A percentile compares a stretch with the other conserved stretches of the same genome.
phyloP scores from a whole-genome alignment of 441 rosid species.

The Populus trichocarpa region DNA sequence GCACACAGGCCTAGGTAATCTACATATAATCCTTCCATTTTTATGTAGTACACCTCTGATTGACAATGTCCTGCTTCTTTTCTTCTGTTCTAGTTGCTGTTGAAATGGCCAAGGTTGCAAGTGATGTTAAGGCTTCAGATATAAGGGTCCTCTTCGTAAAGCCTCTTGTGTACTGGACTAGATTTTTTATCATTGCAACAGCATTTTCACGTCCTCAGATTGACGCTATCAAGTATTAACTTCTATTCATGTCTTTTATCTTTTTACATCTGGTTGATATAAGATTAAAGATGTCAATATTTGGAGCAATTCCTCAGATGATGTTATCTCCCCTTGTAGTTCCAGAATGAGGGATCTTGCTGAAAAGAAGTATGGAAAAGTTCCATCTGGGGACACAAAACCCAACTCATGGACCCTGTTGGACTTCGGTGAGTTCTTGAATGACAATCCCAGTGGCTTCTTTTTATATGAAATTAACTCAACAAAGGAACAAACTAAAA shows the following conservation, averaged over 20 bases:
- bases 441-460: constrained; percentile 1
- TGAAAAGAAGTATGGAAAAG: constrained; percentile 66
- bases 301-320: constrained; percentile 14
- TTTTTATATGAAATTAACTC: not conserved
- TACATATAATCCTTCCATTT: not conserved
- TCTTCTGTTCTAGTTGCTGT: constrained; percentile 67
- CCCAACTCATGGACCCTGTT: constrained; percentile 94
- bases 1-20: not conserved
- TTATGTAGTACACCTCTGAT: not conserved
- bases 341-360: constrained; percentile 86
- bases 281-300: not conserved
- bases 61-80: constrained; percentile 15
- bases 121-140: constrained; percentile 91
- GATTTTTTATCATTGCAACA: constrained; percentile 87
- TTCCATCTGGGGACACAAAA: constrained; percentile 77
- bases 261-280: not conserved
- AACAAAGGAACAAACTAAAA: not conserved
- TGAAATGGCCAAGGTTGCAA: constrained; percentile 86
- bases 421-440: constrained; percentile 66
- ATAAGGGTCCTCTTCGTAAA: constrained; percentile 90
- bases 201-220: constrained; percentile 96
- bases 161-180: constrained; percentile 98
- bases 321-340: constrained; percentile 31
- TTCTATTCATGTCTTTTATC: not conserved
- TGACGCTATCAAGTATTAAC: constrained; percentile 74